phyloP scores from a whole-genome alignment of 2,329 filamentous ascomycete species.

The Drechslera avenae region DNA sequence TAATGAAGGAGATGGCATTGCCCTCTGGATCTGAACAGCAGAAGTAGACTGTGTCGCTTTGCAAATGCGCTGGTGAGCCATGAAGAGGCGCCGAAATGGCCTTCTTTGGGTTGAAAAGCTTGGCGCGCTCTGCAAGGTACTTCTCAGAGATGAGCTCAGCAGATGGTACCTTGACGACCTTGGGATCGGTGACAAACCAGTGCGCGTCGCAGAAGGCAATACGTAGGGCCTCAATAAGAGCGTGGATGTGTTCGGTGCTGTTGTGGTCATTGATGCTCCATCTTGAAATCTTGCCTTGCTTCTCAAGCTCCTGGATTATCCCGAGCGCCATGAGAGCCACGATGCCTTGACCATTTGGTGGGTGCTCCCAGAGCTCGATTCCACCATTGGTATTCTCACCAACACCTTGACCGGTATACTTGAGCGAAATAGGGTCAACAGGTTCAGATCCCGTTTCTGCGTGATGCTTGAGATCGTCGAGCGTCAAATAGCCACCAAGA shows the following conservation, averaged over 20 bases:
- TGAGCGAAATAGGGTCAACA: constrained; percentile 83
- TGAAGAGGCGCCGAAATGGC: constrained; percentile 63
- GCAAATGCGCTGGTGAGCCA: constrained; percentile 77
- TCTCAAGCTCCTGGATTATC: constrained; percentile 85
- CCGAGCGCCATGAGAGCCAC: constrained; percentile 93
- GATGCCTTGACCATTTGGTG: constrained; percentile 94
- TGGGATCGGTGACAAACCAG: constrained; percentile 90
- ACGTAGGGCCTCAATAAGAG: constrained; percentile 82
- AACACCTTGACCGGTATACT: constrained; percentile 71
- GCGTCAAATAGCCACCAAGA: constrained; percentile 75
- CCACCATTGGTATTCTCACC: constrained; percentile 58
- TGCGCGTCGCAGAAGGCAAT: constrained; percentile 87
- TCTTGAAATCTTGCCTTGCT: constrained; percentile 71
- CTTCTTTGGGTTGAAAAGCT: constrained; percentile 63
- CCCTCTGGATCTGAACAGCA: constrained; percentile 78
- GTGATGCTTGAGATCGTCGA: constrained; percentile 82
- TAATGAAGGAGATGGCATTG: constrained; percentile 96
- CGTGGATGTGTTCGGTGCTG: constrained; percentile 74
- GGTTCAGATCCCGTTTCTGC: constrained; percentile 73
- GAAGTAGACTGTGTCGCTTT: constrained; percentile 95
- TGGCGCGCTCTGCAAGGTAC: constrained; percentile 74
- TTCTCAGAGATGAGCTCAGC: constrained; percentile 69
- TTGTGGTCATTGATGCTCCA: constrained; percentile 80
- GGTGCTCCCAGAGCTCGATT: constrained; percentile 93
- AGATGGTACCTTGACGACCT: constrained; percentile 71